Percentiles rank a stretch among this genome's conserved stretches.
phyloP scores from a whole-genome alignment of 257 asterid species.

The Hygrophila difformis region DNA sequence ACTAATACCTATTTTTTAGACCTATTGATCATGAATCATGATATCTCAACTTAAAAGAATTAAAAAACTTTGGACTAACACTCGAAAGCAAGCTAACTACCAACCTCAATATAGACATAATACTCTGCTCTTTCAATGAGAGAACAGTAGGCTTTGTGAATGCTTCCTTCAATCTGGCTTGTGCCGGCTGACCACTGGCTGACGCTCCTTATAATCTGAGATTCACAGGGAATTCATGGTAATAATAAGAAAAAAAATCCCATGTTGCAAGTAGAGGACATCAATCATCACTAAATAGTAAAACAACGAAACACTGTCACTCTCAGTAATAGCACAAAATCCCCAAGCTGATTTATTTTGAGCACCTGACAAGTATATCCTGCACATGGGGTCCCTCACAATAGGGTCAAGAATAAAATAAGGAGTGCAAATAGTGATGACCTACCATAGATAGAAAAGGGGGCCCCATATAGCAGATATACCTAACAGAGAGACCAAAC shows the following conservation, averaged over 20 bases:
- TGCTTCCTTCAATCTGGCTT: slow-evolving; percentile 88
- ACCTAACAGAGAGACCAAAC: no score
- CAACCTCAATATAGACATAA: slow-evolving; percentile 83
- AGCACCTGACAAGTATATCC: slow-evolving; percentile 5
- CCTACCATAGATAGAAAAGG: no score
- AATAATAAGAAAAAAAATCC: slow-evolving; percentile 13
- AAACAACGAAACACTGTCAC: slow-evolving; percentile 6
- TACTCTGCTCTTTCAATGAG: slow-evolving; percentile 91
- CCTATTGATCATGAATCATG: no score
- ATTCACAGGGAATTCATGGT: slow-evolving; percentile 20
- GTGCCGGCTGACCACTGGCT: slow-evolving; percentile 99
- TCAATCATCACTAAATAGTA: slow-evolving; percentile 8
- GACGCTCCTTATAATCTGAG: slow-evolving; percentile 84
- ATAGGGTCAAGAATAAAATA: no score
- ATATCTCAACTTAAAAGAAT: no score
- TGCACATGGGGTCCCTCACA: no score
- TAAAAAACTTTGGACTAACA: no score
- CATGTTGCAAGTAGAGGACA: slow-evolving; percentile 14
- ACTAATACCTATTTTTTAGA: no score
- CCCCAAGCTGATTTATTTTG: slow-evolving; percentile 4
- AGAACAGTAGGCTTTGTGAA: slow-evolving; percentile 85
- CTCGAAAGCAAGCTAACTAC: slow-evolving; percentile 7
- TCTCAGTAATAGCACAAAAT: slow-evolving; percentile 4
- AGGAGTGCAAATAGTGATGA: no score
- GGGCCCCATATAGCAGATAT: no score